Conservation (phyloP, 768 basidiomycete genomes). For the Obba rivulosa region DNA sequence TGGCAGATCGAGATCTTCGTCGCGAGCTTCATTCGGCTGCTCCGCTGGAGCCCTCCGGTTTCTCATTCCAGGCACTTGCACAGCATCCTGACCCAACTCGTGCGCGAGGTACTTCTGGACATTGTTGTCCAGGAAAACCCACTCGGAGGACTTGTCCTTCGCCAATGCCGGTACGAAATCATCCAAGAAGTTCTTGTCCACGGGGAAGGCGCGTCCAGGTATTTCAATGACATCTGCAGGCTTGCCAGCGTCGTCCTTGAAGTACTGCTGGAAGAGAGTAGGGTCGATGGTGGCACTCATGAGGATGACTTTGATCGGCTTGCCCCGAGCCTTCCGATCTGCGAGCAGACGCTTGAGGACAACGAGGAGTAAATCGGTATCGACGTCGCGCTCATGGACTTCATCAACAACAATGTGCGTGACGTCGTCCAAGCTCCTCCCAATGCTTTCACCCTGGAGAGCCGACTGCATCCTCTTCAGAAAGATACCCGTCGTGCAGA, state of each 20-base stretch:
- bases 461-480: slow-evolving; percentile 79
- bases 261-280: slow-evolving; percentile 83
- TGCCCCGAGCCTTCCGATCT: slow-evolving; percentile 62
- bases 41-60: background rate
- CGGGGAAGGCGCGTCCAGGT: slow-evolving; percentile 91
- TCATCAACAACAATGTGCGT: slow-evolving; percentile 94
- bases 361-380: slow-evolving; percentile 85
- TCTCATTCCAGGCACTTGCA: slow-evolving; percentile 5
- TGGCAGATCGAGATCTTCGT: slow-evolving; percentile 72
- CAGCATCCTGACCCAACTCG: slow-evolving; percentile 46
- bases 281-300: slow-evolving; percentile 98
- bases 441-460: slow-evolving; percentile 40
- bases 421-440: slow-evolving; percentile 57
- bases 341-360: slow-evolving; percentile 80
- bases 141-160: slow-evolving; percentile 33
- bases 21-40: slow-evolving; percentile 17
- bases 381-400: slow-evolving; percentile 93
- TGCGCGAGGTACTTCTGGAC: slow-evolving; percentile 68
- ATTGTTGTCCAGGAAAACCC: slow-evolving; percentile 68
- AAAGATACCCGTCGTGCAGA: slow-evolving; percentile 91
- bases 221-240: slow-evolving; percentile 72
- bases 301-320: slow-evolving; percentile 79
- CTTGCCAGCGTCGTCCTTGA: slow-evolving; percentile 52
- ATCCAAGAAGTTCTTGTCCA: slow-evolving; percentile 75
- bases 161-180: slow-evolving; percentile 58